Conservation (phyloP, 805 yeast species). For the Barnettozyma siamensis region DNA sequence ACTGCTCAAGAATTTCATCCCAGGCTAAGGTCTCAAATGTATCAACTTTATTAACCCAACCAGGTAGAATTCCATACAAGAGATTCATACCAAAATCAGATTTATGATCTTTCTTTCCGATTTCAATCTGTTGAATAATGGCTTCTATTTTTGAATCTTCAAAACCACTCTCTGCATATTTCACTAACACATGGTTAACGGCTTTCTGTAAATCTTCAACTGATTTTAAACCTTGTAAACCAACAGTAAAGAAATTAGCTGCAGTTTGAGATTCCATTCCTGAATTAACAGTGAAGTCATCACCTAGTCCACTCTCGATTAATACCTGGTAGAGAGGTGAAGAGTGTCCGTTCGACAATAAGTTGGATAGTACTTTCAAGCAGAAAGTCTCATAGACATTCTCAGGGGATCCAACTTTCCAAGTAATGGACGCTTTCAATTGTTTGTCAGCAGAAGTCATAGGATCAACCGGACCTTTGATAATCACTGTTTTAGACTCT, state of each 20-base stretch:
- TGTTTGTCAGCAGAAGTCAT: constrained; percentile 63
- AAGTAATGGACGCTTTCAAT: constrained; percentile 75
- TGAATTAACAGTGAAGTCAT: constrained; percentile 81
- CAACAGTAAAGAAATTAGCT: constrained; percentile 72
- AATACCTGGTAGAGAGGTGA: constrained; percentile 84
- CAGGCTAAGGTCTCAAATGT: constrained; percentile 66
- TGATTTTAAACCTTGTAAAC: constrained; percentile 72
- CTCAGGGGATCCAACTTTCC: constrained; percentile 75
- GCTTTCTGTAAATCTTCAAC: constrained; percentile 39
- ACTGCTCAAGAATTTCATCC: constrained; percentile 50
- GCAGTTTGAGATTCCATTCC: constrained; percentile 84
- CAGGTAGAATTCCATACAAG: constrained; percentile 67
- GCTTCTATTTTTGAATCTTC: constrained; percentile 68
- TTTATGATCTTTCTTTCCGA: constrained; percentile 77
- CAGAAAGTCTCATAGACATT: constrained; percentile 67
- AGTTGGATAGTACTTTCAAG: constrained; percentile 60
- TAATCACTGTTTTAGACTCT: constrained; percentile 30
- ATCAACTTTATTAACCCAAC: constrained; percentile 80
- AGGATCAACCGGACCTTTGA: constrained; percentile 79
- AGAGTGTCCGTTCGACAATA: constrained; percentile 86
- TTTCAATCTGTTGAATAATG: constrained; percentile 80
- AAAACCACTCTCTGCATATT: constrained; percentile 41
- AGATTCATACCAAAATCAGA: constrained; percentile 85
- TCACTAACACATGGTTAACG: constrained; percentile 41
- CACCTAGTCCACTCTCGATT: constrained; percentile 78